These are phyloP conservation scores for Tillandsia leiboldiana DNA, from an alignment of 176 grass and related monocot genomes.

Conservation along the genomic window DNA sequence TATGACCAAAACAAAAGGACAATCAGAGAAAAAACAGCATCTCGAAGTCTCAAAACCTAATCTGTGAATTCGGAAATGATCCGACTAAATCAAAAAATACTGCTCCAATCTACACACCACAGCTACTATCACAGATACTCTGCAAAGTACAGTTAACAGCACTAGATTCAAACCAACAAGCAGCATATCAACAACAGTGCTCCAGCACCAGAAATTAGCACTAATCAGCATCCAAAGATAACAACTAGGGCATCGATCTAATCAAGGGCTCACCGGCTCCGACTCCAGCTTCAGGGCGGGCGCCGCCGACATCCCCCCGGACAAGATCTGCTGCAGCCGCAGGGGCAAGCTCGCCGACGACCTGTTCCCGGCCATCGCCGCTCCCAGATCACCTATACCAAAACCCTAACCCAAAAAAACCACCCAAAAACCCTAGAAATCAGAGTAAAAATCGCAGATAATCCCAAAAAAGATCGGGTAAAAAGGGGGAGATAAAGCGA, in stretches of 20 bases:
- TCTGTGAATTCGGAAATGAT: too few species aligned
- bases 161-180: background rate
- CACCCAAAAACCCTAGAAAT: conserved; percentile 32
- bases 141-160: too few species aligned
- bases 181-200: background rate
- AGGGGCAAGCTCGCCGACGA: conserved; percentile 55
- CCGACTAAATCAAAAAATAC: too few species aligned
- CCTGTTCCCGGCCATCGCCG: conserved; percentile 70
- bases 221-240: background rate
- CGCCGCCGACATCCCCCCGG: conserved; percentile 51
- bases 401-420: conserved; percentile 3
- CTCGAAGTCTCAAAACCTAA: too few species aligned
- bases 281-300: conserved; percentile 83
- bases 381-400: conserved; percentile 21
- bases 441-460: conserved; percentile 15
- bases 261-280: conserved; percentile 51
- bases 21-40: too few species aligned
- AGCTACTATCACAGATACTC: too few species aligned
- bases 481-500: background rate
- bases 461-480: conserved; percentile 2
- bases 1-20: too few species aligned
- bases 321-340: conserved; percentile 89
- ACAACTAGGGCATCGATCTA: background rate
- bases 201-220: background rate
- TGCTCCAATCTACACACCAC: too few species aligned